phyloP scores from a whole-genome alignment of 139 green algal genomes.

The Auxenochlorella pyrenoidosa region DNA sequence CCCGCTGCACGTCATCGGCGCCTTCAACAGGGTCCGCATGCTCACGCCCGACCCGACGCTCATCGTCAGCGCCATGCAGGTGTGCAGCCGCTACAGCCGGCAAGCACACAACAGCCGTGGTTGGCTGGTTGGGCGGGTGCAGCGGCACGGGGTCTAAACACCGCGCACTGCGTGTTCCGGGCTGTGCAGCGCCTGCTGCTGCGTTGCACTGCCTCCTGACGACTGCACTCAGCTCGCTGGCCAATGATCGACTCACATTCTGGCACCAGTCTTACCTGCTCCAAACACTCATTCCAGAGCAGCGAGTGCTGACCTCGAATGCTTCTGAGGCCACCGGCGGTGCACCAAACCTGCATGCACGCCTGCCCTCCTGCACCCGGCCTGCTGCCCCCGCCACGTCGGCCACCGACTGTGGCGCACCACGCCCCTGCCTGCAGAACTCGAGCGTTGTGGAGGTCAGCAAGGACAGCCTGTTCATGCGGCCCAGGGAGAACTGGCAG shows the following conservation, averaged over 20 bases:
- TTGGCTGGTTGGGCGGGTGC: background rate
- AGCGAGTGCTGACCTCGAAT: background rate
- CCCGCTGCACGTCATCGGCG: conserved; percentile 79
- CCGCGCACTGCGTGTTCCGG: too few species aligned
- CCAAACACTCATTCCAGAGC: conserved; percentile 17
- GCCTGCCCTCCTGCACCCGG: background rate
- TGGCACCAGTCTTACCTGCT: conserved; percentile 28
- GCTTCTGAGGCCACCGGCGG: background rate
- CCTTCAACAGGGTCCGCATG: conserved; percentile 95
- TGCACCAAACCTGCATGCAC: background rate
- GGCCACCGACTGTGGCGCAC: background rate
- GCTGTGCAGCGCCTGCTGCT: too few species aligned
- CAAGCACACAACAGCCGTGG: too few species aligned
- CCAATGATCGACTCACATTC: conserved; percentile 2
- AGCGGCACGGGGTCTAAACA: too few species aligned
- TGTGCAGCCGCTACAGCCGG: background rate
- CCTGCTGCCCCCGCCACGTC: background rate
- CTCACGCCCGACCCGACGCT: conserved; percentile 86
- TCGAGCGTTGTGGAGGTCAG: conserved; percentile 67
- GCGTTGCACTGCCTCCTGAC: too few species aligned
- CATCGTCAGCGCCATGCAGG: conserved; percentile 74
- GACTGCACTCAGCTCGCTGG: background rate
- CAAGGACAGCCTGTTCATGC: conserved; percentile 60
- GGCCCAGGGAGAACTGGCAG: conserved; percentile 60
- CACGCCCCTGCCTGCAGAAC: background rate